Conservation (phyloP, 768 basidiomycete species). For the Tricholoma sp. region DNA sequence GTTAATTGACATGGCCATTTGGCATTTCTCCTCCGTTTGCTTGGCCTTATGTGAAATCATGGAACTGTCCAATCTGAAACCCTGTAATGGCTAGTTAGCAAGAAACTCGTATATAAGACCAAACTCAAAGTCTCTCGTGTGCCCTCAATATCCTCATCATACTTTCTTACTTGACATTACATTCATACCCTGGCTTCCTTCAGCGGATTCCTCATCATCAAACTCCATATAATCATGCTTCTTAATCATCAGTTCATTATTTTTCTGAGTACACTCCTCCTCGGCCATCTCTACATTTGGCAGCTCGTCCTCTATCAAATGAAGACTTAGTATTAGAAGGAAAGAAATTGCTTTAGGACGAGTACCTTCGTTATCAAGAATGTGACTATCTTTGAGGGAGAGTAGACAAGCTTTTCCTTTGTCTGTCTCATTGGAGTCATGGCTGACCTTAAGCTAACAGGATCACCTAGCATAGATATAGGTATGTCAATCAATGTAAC, state of each 20-base stretch:
- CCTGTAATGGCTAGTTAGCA: slow-evolving; percentile 39
- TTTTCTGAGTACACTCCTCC: slow-evolving; percentile 73
- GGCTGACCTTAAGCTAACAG: slow-evolving; percentile 94
- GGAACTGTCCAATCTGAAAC: slow-evolving; percentile 79
- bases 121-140: slow-evolving; percentile 57
- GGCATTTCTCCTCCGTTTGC: slow-evolving; percentile 42
- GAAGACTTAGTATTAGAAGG: neutral
- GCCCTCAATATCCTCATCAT: slow-evolving; percentile 87
- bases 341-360: neutral
- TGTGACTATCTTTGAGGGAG: slow-evolving; percentile 92
- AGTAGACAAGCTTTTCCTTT: slow-evolving; percentile 95
- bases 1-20: slow-evolving; percentile 61
- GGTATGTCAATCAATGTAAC: neutral
- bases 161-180: slow-evolving; percentile 83
- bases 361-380: slow-evolving; percentile 91
- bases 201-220: slow-evolving; percentile 90
- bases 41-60: slow-evolving; percentile 34
- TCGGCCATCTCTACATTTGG: slow-evolving; percentile 96
- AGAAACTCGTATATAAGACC: slow-evolving; percentile 1
- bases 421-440: slow-evolving; percentile 87
- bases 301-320: slow-evolving; percentile 86
- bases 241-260: slow-evolving; percentile 82
- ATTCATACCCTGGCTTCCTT: slow-evolving; percentile 75
- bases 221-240: slow-evolving; percentile 88
- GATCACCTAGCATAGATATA: slow-evolving; percentile 69